These are phyloP conservation scores for Coprinellus micaceus DNA, from an alignment of 768 basidiomycete species.

Conservation along the genomic window DNA sequence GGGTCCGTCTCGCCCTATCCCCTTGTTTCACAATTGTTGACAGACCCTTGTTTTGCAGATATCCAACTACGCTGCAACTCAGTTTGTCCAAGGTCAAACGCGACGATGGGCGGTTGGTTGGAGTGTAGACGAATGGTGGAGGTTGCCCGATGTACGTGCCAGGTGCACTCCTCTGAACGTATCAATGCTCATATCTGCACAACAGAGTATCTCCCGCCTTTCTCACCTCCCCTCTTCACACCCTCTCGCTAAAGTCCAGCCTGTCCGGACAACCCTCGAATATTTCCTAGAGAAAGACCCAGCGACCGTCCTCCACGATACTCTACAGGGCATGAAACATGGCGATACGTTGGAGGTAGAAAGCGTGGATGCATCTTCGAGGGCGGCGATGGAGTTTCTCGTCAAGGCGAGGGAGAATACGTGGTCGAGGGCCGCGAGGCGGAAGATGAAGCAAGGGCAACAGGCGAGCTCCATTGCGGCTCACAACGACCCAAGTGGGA, in stretches of 20 bases:
- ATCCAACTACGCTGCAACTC: constrained; percentile 79
- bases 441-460: constrained; percentile 37
- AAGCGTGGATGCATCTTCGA: not conserved
- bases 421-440: constrained; percentile 68
- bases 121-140: constrained; percentile 70
- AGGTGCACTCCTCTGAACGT: not conserved
- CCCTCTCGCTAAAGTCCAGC: constrained; percentile 50
- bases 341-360: too few relatives aligned
- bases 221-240: constrained; percentile 31
- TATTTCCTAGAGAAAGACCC: constrained; percentile 27
- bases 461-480: too few relatives aligned
- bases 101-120: constrained; percentile 86
- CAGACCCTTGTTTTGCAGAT: constrained; percentile 44
- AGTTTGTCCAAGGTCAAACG: constrained; percentile 84
- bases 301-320: not conserved
- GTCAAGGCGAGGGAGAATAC: constrained; percentile 24
- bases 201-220: constrained; percentile 33
- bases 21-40: not conserved
- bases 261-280: constrained; percentile 51
- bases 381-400: constrained; percentile 3
- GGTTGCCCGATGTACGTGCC: not conserved
- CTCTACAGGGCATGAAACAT: not conserved
- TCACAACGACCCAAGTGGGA: too few relatives aligned
- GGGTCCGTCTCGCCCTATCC: constrained; percentile 22
- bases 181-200: not conserved